A percentile compares a stretch with the other conserved stretches of the same genome.
These are phyloP conservation scores for Lichtheimia ornata DNA, from an alignment of 371 early-diverging fungal genomes.

Conservation along the genomic window DNA sequence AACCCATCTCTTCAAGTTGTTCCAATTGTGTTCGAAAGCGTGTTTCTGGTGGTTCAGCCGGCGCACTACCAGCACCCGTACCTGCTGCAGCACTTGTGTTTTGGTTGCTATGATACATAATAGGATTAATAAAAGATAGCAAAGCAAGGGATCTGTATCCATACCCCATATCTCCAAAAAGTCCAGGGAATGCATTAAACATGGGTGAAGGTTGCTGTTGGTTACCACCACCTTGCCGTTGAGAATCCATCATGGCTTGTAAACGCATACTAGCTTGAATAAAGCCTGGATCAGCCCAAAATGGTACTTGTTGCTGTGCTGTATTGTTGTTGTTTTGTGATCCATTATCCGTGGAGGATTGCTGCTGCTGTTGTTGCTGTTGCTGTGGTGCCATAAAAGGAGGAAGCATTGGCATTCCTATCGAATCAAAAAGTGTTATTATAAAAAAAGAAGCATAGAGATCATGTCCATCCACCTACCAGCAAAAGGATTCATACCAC, in stretches of 20 bases:
- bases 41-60: constrained; percentile 56
- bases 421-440: constrained; percentile 5
- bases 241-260: constrained; percentile 32
- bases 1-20: constrained; percentile 85
- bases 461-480: constrained; percentile 17
- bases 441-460: neutral
- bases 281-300: constrained; percentile 53
- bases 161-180: constrained; percentile 17
- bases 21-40: constrained; percentile 72
- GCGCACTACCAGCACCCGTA: neutral
- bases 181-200: neutral
- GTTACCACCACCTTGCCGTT: constrained; percentile 3
- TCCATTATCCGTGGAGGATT: neutral
- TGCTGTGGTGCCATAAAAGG: constrained; percentile 33
- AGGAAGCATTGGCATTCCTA: constrained; percentile 23
- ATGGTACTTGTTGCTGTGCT: constrained; percentile 23
- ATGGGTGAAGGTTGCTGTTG: constrained; percentile 12
- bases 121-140: neutral
- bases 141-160: neutral
- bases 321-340: constrained; percentile 6
- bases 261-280: constrained; percentile 44
- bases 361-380: constrained; percentile 20
- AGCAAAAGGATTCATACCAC: constrained; percentile 45
- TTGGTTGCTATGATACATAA: neutral
- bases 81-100: constrained; percentile 7